Base-by-base conservation (phyloP, 345 rosid genomes). In the Aegle marmelos region DNA sequence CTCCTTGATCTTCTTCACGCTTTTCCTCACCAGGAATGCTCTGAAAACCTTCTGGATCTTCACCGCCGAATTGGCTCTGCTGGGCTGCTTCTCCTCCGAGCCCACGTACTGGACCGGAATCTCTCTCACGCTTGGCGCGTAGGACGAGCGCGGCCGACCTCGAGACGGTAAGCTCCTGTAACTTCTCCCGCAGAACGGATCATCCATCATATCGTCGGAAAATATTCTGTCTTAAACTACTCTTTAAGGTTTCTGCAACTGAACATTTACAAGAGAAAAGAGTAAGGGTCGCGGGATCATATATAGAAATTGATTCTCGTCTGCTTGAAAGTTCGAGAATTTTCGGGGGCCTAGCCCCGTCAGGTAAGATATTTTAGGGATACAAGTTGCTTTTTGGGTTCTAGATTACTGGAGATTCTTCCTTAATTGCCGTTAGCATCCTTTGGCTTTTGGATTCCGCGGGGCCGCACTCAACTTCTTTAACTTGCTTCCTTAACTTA, bases 21-120 rank as follows among this genome's bases (percentile, higher is more conserved):
- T 79, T 64, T 88, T 88, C 76, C 96, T 87, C 80, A 90, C 97
- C 30, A 86, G 36, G 63, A 81, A 89, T 4, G 92, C 97, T 25
- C 92, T 77, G 24, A 87, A 76, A 31, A 78, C 85, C 82, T 85
- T 87, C 88, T 91, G 92, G 69, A 91, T 89, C 89, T 74, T 87
- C 76, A 79, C 62, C 11, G 88, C 96, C 41, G 80, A 70, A 2
- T 78, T 85, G 25, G 81, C 13, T 57, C 82, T 76, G 37, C 70
- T 68, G 73, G 11, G 24, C 21, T 21, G 30, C 8, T 33, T 37
- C 70, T 33, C 79, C 66, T 82, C 90, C 73, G 85, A 78, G 0
- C 75, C 86, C 24, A 87, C 81, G 71, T 74, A 83, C n/a, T 27
- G 88, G 8, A 89, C 91, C 1, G 92, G 92, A 11, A 92, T 86